Evolutionary conservation across 139 green algal species (phyloP).

Genomic region (Coccomyxa sp.): DNA sequence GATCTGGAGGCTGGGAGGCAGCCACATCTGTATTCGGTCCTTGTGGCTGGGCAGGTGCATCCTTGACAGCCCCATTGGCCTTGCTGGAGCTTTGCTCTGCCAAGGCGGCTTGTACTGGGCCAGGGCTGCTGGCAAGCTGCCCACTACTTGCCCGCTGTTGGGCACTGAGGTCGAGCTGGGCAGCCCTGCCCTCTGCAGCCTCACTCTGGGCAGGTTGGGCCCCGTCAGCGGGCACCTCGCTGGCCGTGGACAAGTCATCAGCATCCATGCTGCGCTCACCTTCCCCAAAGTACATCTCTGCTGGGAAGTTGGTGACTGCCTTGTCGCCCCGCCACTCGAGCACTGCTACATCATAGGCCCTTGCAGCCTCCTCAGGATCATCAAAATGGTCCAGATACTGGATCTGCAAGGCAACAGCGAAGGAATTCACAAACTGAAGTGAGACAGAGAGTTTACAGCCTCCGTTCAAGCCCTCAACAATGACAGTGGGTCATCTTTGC

Average conservation of each 20-base stretch:
- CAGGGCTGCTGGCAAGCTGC: no score
- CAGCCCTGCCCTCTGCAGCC: background rate
- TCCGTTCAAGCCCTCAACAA: background rate
- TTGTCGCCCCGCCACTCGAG: background rate
- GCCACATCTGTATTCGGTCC: no score
- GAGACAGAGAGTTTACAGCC: background rate
- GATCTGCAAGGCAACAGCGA: background rate
- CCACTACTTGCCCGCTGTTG: no score
- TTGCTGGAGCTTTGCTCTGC: no score
- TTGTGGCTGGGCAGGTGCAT: no score
- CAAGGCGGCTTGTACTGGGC: no score
- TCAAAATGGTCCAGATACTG: background rate
- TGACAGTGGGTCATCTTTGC: background rate
- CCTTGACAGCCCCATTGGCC: no score
- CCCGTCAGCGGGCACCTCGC: no score
- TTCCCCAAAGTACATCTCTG: background rate
- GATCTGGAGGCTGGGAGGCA: no score
- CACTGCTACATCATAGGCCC: background rate
- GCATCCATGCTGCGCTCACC: background rate
- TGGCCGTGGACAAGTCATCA: background rate
- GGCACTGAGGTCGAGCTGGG: no score
- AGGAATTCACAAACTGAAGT: background rate
- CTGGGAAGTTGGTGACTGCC: background rate
- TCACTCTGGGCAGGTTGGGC: no score
- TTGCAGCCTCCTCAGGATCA: background rate